These are phyloP conservation scores for Lecanoromycetidae sp. DNA, from an alignment of 2,329 filamentous ascomycete genomes.

Conservation along the genomic window DNA sequence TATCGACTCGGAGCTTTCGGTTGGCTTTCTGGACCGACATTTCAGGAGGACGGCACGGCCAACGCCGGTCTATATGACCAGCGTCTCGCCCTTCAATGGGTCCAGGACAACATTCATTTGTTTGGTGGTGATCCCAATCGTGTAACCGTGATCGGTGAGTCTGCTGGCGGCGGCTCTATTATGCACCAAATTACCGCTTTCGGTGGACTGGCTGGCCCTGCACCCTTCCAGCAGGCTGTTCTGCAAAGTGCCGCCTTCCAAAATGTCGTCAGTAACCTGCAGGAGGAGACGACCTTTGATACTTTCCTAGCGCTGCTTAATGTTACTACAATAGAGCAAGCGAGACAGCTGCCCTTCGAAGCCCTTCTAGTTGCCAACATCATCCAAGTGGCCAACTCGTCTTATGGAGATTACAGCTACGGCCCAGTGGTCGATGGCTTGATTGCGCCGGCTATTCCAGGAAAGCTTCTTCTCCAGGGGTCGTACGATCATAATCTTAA, in stretches of 20 bases:
- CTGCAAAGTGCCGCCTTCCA: conserved; percentile 21
- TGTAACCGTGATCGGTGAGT: conserved; percentile 41
- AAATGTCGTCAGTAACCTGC: conserved; percentile 8
- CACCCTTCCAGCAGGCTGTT: conserved; percentile 33
- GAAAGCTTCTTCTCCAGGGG: conserved; percentile 33
- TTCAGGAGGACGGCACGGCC: conserved; percentile 32
- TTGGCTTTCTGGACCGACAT: conserved; percentile 34
- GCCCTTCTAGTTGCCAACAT: conserved; percentile 34
- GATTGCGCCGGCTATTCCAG: conserved; percentile 38
- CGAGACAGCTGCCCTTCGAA: conserved; percentile 30
- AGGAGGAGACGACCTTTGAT: conserved; percentile 30
- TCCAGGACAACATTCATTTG: conserved; percentile 40
- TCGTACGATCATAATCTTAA: conserved; percentile 34
- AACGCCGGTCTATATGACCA: conserved; percentile 45
- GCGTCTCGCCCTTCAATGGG: conserved; percentile 45
- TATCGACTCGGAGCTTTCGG: conserved; percentile 38
- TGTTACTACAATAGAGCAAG: conserved; percentile 34
- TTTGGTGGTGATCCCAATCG: conserved; percentile 43
- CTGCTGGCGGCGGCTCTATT: conserved; percentile 42
- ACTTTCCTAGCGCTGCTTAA: conserved; percentile 32
- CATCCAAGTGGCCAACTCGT: conserved; percentile 26
- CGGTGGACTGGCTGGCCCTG: conserved; percentile 32
- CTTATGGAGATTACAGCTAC: conserved; percentile 34
- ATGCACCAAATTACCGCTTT: conserved; percentile 45
- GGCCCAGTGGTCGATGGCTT: conserved; percentile 38